Evolutionary conservation across 2,329 filamentous ascomycete species (phyloP).

Genomic region (Ascochyta pisi): DNA sequence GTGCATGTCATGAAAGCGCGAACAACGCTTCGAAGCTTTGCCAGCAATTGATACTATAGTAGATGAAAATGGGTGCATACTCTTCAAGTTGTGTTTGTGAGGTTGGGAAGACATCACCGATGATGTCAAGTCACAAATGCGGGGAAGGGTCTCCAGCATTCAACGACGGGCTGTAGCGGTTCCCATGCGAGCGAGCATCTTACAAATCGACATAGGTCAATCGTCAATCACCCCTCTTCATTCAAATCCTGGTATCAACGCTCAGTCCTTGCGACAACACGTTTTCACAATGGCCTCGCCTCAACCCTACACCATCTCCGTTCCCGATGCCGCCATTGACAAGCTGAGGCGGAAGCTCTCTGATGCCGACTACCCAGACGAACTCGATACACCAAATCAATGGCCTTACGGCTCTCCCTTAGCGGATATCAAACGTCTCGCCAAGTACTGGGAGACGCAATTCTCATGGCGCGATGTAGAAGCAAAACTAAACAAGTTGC

Average conservation of each 20-base stretch:
- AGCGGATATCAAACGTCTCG: slow-evolving; percentile 65
- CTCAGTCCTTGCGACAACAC: neutral
- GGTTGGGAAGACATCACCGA: neutral
- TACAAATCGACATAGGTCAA: neutral
- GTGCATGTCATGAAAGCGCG: too few species aligned
- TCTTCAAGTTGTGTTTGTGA: neutral
- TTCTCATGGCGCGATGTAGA: slow-evolving; percentile 70
- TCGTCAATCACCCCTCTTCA: neutral
- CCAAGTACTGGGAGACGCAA: slow-evolving; percentile 61
- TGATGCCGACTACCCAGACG: slow-evolving; percentile 63
- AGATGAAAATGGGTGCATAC: neutral
- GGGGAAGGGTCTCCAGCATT: slow-evolving; percentile 6
- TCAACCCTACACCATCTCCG: slow-evolving; percentile 36
- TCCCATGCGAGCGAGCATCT: neutral
- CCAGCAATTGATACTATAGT: neutral
- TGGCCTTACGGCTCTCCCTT: slow-evolving; percentile 69
- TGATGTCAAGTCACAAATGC: slow-evolving; percentile 2
- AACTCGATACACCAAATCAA: slow-evolving; percentile 52
- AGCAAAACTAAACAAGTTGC: slow-evolving; percentile 64
- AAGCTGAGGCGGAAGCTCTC: slow-evolving; percentile 64
- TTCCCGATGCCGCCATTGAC: slow-evolving; percentile 56
- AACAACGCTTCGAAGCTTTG: too few species aligned
- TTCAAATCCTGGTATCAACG: neutral
- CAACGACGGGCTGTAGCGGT: neutral
- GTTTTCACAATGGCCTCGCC: slow-evolving; percentile 17